Evolutionary conservation across 106 monocot species (phyloP).

Genomic region (Dioscorea dumetorum): DNA sequence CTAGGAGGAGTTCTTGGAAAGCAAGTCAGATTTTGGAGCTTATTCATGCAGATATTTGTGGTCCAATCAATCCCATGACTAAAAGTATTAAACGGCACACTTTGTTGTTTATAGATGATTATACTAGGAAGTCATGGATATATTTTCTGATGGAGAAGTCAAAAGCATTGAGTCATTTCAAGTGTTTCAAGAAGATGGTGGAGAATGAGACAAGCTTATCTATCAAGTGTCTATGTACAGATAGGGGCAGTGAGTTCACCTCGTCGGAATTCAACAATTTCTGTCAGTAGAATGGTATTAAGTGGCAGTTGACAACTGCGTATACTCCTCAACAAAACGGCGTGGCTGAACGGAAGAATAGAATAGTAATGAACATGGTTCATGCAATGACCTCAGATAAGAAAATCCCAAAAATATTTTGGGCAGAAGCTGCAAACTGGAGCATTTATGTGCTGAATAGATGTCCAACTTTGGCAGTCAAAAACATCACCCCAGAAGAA

Average conservation of each 20-base stretch:
- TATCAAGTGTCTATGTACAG: conserved; percentile 1
- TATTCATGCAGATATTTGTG: conserved; percentile 22
- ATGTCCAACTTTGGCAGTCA: conserved; percentile 3
- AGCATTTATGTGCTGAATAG: conserved; percentile 16
- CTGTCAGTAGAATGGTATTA: conserved; percentile 5
- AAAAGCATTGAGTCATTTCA: conserved; percentile 8
- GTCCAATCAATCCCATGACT: conserved; percentile 19
- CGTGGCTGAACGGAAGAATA: conserved; percentile 15
- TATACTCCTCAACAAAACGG: conserved; percentile 29
- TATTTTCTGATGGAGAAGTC: conserved; percentile 8
- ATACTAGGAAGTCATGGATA: conserved; percentile 17
- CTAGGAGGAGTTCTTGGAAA: too few relatives aligned
- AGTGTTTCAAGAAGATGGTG: conserved; percentile 11
- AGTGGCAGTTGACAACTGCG: conserved; percentile 6
- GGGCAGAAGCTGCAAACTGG: conserved; percentile 11
- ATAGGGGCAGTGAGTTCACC: conserved; percentile 16
- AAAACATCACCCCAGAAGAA: conserved; percentile 8
- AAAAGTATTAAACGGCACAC: not conserved
- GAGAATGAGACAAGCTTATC: not conserved
- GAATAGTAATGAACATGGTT: conserved; percentile 12
- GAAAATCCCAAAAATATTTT: conserved; percentile 10
- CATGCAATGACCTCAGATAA: not conserved
- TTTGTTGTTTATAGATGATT: conserved; percentile 22
- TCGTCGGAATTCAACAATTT: conserved; percentile 6
- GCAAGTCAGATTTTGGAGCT: not conserved